Evolutionary conservation across 1,284 basidiomycete species (phyloP), one percentile per base, ranked within the genome.

Genomic region (Tylopilus orsonianus): DNA sequence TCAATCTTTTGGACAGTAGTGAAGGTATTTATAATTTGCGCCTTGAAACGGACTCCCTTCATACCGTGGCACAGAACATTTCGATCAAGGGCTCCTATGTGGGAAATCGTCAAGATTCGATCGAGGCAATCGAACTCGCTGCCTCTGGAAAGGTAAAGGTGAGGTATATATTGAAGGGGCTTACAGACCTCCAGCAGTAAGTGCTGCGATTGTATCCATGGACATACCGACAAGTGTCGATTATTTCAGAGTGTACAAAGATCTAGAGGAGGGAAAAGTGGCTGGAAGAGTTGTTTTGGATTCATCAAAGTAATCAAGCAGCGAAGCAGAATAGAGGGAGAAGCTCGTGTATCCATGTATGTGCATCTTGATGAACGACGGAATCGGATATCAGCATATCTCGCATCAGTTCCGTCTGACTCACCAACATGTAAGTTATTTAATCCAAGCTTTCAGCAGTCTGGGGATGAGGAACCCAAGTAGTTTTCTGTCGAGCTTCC

Each of bases 221-320:
- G 8, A 14, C 34, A 20, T 3, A 4, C 19, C 41, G 9, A 49
- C 5, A 12, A 23, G 1, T 37, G 30, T 43, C 24, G 2, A 33
- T 16, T 8, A 12, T 26, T 12, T n/a, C 16, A 75, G 74, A 39
- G 75, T 79, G 2, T 88, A 83, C 66, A 69, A 84, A 19, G 73
- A 71, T 37, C 73, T 89, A 62, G 71, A 74, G 41, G 55, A 74
- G 49, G 83, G 83, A 42, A 74, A 69, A 44, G 68, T 88, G 50
- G 75, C 76, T 13, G 86, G 86, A 40, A 72, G 86, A 46, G 66
- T 87, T 42, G 81, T 88, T 27, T 72, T 89, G 44, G 77, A 86
- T 56, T 65, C 71, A 56, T 47, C 56, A 8, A 59, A 64, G 42
- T 71, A 43, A 64, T n/a, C n/a, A n/a, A n/a, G n/a, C n/a, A n/a